These are phyloP conservation scores for Lachnellula willkommii DNA, from an alignment of 2,329 filamentous ascomycete genomes.

Conservation along the genomic window DNA sequence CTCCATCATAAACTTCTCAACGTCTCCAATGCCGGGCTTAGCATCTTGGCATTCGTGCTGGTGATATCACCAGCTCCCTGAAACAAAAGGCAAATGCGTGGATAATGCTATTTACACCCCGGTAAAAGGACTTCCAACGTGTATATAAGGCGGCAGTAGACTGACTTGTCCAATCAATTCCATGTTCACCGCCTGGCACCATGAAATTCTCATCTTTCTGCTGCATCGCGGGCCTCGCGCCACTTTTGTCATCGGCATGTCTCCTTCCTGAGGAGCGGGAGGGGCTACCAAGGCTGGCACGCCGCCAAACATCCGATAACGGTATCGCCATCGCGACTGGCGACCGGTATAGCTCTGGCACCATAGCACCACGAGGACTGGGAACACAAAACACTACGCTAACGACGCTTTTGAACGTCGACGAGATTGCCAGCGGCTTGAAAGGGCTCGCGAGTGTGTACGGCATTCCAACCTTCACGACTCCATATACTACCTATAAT, in stretches of 20 bases:
- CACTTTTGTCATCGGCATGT: slow-evolving; percentile 26
- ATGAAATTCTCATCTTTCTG: slow-evolving; percentile 21
- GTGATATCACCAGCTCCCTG: background rate
- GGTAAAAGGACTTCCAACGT: background rate
- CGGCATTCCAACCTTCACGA: slow-evolving; percentile 36
- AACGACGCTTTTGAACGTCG: slow-evolving; percentile 38
- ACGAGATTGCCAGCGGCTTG: slow-evolving; percentile 38
- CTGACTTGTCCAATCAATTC: background rate
- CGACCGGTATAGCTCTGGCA: slow-evolving; percentile 39
- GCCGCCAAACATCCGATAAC: slow-evolving; percentile 14
- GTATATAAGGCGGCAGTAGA: background rate
- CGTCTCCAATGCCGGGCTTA: background rate
- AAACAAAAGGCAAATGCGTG: background rate
- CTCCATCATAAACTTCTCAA: background rate
- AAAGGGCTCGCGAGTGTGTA: slow-evolving; percentile 38
- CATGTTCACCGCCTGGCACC: background rate
- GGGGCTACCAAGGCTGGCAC: slow-evolving; percentile 11
- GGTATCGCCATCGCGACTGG: slow-evolving; percentile 37
- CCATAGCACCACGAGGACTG: slow-evolving; percentile 37
- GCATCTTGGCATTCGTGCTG: background rate
- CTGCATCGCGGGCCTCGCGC: slow-evolving; percentile 13
- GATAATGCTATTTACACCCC: background rate
- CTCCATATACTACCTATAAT: slow-evolving; percentile 40
- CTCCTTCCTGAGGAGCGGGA: slow-evolving; percentile 36
- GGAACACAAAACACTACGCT: slow-evolving; percentile 36